These are phyloP conservation scores for Marchantia polymorpha DNA, from an alignment of 225 moss, liverwort and hornwort genomes.

Conservation along the genomic window DNA sequence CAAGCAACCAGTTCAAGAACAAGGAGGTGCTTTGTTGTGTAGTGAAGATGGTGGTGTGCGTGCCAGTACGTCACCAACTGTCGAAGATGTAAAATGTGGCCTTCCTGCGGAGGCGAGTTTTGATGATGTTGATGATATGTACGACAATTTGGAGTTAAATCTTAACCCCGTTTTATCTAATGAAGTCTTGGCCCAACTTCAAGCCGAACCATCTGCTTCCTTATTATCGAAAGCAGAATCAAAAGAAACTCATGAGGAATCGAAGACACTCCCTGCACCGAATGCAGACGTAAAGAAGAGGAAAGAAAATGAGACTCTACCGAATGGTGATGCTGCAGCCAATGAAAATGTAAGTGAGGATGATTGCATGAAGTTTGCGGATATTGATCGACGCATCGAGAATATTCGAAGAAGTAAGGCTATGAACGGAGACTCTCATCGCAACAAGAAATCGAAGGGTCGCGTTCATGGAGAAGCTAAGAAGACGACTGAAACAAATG, in stretches of 20 bases:
- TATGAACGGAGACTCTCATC: constrained; percentile 20
- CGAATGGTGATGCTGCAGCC: neutral
- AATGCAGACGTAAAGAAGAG: neutral
- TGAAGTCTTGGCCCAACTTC: constrained; percentile 14
- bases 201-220: constrained; percentile 2
- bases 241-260: neutral
- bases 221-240: neutral
- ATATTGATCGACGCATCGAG: constrained; percentile 89
- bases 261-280: neutral
- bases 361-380: constrained; percentile 91
- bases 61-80: no score
- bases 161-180: constrained; percentile 8
- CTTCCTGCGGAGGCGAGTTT: neutral
- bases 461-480: constrained; percentile 5
- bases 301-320: neutral
- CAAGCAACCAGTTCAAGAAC: constrained; percentile 1
- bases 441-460: constrained; percentile 30
- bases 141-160: constrained; percentile 19
- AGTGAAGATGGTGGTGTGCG: neutral
- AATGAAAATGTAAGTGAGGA: constrained; percentile 34
- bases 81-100: neutral
- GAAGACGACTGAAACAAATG: constrained; percentile 38
- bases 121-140: constrained; percentile 26
- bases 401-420: constrained; percentile 59
- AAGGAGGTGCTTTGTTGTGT: neutral